phyloP scores from a whole-genome alignment of 768 basidiomycete species.

The Polyporus arcularius region DNA sequence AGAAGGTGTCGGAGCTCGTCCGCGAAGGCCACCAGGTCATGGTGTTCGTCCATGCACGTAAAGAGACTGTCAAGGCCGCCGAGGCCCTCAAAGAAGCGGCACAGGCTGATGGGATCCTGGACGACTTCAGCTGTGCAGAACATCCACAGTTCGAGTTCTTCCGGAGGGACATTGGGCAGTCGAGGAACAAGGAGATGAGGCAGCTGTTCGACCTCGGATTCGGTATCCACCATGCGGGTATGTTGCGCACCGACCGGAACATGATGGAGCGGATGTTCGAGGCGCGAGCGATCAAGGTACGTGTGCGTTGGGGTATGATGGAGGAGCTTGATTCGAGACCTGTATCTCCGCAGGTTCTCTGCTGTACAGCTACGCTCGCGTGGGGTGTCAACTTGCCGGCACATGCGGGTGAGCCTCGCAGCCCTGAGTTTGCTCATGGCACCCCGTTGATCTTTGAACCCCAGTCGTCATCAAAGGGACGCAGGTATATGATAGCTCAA shows the following conservation, averaged over 20 bases:
- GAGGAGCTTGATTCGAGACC: not conserved
- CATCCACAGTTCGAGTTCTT: conserved; percentile 80
- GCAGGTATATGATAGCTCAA: conserved; percentile 89
- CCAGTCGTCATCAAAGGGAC: conserved; percentile 96
- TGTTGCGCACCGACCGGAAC: conserved; percentile 92
- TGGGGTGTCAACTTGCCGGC: conserved; percentile 99
- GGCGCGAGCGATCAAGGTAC: conserved; percentile 86
- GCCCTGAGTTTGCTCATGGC: no score
- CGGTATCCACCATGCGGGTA: conserved; percentile 98
- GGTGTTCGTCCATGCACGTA: conserved; percentile 98
- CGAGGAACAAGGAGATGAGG: conserved; percentile 96
- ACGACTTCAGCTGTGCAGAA: conserved; percentile 79
- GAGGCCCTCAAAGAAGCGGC: conserved; percentile 78
- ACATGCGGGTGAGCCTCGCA: conserved; percentile 68
- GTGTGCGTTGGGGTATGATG: not conserved
- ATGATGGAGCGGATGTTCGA: conserved; percentile 96
- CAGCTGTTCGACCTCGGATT: conserved; percentile 89
- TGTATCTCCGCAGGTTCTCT: conserved; percentile 68
- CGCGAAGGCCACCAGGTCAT: conserved; percentile 96
- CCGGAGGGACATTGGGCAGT: conserved; percentile 74
- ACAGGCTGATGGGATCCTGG: conserved; percentile 63
- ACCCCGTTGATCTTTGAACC: not conserved
- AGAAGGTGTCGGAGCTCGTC: conserved; percentile 89
- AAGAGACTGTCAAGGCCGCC: conserved; percentile 96
- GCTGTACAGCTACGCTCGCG: conserved; percentile 96